phyloP scores from a whole-genome alignment of 2,329 filamentous ascomycete species.

The Didymella pomorum region DNA sequence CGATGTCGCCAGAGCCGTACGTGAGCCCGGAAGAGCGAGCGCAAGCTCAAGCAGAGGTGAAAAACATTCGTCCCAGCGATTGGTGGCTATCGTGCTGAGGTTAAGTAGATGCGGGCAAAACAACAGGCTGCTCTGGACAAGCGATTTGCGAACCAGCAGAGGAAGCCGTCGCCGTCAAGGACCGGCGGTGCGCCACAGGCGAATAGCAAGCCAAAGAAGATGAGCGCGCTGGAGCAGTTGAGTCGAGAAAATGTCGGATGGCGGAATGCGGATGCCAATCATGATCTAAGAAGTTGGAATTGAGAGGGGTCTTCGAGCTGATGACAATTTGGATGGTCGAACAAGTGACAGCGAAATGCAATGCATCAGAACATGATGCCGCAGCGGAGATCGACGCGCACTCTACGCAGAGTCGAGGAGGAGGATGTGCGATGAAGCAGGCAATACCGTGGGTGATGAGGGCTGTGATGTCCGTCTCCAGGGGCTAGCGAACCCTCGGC shows the following conservation, averaged over 20 bases:
- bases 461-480: not conserved
- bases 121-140: conserved; percentile 41
- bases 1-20: conserved; percentile 31
- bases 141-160: conserved; percentile 33
- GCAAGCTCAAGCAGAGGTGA: conserved; percentile 36
- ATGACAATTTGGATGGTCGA: not conserved
- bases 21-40: conserved; percentile 36
- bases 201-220: conserved; percentile 27
- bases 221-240: conserved; percentile 39
- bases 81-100: conserved; percentile 8
- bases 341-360: not conserved
- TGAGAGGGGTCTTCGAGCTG: conserved; percentile 14
- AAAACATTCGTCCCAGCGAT: not conserved
- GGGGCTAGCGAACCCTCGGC: not conserved
- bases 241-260: conserved; percentile 44
- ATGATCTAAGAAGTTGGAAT: conserved; percentile 39
- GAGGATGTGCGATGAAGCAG: not conserved
- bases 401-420: not conserved
- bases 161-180: conserved; percentile 19
- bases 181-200: conserved; percentile 14
- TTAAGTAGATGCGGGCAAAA: conserved; percentile 40
- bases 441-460: not conserved
- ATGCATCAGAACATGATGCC: not conserved
- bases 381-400: not conserved
- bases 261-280: conserved; percentile 40